phyloP scores from a whole-genome alignment of 192 early-diverging fungal genomes.

The Tieghemiomyces parasiticus region DNA sequence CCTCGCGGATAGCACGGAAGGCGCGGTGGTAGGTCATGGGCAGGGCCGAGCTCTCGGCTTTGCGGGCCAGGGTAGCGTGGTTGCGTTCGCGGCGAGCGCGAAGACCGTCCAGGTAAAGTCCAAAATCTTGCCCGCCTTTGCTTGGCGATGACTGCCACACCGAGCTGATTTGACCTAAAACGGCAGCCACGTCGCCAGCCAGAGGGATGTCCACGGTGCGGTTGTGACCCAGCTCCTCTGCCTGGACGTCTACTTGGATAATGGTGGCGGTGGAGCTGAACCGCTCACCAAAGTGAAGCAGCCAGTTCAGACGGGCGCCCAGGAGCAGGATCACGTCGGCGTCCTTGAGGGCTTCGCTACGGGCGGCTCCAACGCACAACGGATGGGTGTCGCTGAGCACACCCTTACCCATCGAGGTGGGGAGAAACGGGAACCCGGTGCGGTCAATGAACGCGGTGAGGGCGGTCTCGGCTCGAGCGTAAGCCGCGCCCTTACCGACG shows the following conservation, averaged over 20 bases:
- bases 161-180: constrained; percentile 33
- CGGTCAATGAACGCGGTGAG: constrained; percentile 34
- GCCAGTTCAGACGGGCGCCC: constrained; percentile 60
- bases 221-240: constrained; percentile 50
- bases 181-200: constrained; percentile 39
- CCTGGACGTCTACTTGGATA: constrained; percentile 52
- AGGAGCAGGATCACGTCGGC: constrained; percentile 54
- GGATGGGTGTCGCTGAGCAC: constrained; percentile 45
- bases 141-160: constrained; percentile 6
- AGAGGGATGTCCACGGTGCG: constrained; percentile 30
- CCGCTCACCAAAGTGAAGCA: constrained; percentile 50
- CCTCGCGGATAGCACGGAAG: constrained; percentile 44
- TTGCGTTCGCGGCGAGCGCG: constrained; percentile 26
- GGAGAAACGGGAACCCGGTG: constrained; percentile 47
- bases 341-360: constrained; percentile 41
- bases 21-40: constrained; percentile 55
- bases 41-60: constrained; percentile 23
- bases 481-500: constrained; percentile 61
- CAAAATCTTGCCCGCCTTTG: neutral
- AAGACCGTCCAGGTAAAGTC: constrained; percentile 12
- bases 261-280: constrained; percentile 37
- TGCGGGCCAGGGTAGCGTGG: constrained; percentile 20
- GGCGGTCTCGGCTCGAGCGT: constrained; percentile 45
- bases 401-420: constrained; percentile 61
- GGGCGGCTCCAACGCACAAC: constrained; percentile 42